A percentile compares a stretch with the other conserved stretches of the same genome.
phyloP scores from a whole-genome alignment of 768 basidiomycete species.

The Amanita exitialis region DNA sequence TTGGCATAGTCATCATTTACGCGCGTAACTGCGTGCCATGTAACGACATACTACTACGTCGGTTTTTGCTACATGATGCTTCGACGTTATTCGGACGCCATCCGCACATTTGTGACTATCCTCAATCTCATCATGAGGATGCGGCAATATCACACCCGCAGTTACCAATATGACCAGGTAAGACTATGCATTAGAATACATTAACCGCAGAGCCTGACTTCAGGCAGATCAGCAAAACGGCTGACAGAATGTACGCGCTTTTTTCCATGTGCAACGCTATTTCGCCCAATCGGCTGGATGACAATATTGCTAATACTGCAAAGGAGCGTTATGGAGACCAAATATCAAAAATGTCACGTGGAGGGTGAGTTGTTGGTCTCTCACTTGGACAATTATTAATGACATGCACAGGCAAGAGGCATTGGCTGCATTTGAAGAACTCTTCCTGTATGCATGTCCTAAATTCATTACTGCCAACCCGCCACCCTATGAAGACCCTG shows the following conservation, averaged over 20 bases:
- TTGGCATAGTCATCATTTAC: conserved; percentile 68
- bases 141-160: conserved; percentile 93
- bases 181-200: conserved; percentile 6
- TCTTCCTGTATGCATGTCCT: conserved; percentile 91
- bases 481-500: conserved; percentile 82
- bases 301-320: conserved; percentile 87
- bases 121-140: conserved; percentile 94
- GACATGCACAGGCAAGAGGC: conserved; percentile 47
- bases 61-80: conserved; percentile 97
- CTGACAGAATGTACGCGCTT: conserved; percentile 95
- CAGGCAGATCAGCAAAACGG: conserved; percentile 86
- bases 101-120: conserved; percentile 85
- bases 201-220: not conserved
- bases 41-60: conserved; percentile 90
- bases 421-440: conserved; percentile 77
- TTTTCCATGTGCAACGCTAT: conserved; percentile 91
- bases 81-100: conserved; percentile 90
- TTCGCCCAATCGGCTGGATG: conserved; percentile 87
- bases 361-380: conserved; percentile 32
- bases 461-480: conserved; percentile 95
- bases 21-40: conserved; percentile 93
- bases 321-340: conserved; percentile 95
- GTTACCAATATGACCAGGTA: conserved; percentile 95
- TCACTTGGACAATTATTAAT: not conserved
- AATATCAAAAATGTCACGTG: conserved; percentile 74